These are phyloP conservation scores for Neocallimastix lanati DNA, from an alignment of 192 early-diverging fungal species.

Conservation along the genomic window DNA sequence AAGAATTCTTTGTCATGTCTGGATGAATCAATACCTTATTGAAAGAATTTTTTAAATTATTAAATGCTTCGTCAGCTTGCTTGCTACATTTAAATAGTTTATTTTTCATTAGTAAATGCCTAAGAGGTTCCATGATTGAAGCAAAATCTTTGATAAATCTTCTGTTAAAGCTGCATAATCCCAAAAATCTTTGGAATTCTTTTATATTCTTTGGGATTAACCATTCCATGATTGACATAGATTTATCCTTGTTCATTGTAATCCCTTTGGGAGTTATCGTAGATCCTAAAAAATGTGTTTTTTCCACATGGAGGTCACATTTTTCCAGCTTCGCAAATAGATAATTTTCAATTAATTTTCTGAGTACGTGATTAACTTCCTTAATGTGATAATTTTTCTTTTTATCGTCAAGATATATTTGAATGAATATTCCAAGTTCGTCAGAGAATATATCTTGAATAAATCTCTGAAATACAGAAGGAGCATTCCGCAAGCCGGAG, in stretches of 20 bases:
- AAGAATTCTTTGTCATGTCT: no score
- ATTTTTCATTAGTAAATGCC: slow-evolving; percentile 1
- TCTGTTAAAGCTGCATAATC: no score
- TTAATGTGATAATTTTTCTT: not conserved
- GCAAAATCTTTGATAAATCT: no score
- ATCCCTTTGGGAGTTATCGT: slow-evolving; percentile 13
- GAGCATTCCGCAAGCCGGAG: no score
- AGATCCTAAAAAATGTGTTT: slow-evolving; percentile 1
- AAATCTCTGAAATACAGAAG: slow-evolving; percentile 17
- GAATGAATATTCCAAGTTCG: not conserved
- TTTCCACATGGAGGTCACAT: slow-evolving; percentile 5
- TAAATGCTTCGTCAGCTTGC: slow-evolving; percentile 5
- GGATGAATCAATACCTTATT: no score
- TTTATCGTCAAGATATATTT: no score
- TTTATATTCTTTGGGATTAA: no score
- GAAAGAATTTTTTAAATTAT: slow-evolving; percentile 8
- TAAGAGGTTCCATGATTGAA: slow-evolving; percentile 6
- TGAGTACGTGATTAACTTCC: slow-evolving; percentile 7
- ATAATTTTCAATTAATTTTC: slow-evolving; percentile 6
- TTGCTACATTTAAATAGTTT: not conserved
- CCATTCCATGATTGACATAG: slow-evolving; percentile 3
- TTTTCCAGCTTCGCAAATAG: slow-evolving; percentile 18
- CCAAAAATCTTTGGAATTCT: no score
- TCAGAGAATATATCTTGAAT: slow-evolving; percentile 15
- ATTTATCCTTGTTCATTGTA: slow-evolving; percentile 9